phyloP scores from a whole-genome alignment of 1,139 yeast genomes.

The Yamadazyma membranifaciens region DNA sequence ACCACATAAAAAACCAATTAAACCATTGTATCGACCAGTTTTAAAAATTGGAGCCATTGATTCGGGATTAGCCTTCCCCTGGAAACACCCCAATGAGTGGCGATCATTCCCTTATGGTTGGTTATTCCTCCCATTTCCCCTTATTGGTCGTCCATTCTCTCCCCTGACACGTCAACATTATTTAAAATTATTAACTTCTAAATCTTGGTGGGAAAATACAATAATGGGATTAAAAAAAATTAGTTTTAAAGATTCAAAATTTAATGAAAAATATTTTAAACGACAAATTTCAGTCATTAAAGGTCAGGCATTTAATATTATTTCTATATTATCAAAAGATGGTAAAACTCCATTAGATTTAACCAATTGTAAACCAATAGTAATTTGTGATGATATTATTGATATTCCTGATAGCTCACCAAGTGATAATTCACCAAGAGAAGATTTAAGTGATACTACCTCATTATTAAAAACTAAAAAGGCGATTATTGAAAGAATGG shows the following conservation, averaged over 20 bases:
- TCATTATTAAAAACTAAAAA: constrained; percentile 10
- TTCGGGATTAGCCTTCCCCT: constrained; percentile 74
- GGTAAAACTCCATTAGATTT: constrained; percentile 70
- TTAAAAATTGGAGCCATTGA: constrained; percentile 73
- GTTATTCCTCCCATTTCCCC: constrained; percentile 62
- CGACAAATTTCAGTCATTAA: constrained; percentile 70
- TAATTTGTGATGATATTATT: constrained; percentile 63
- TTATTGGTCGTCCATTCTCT: constrained; percentile 71
- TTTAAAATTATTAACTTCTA: constrained; percentile 57
- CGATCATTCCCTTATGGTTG: constrained; percentile 79
- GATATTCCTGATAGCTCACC: constrained; percentile 42
- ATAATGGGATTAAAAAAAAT: constrained; percentile 45
- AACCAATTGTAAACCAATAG: constrained; percentile 55
- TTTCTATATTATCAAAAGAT: constrained; percentile 54
- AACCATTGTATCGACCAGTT: constrained; percentile 26
- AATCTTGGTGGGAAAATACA: constrained; percentile 71
- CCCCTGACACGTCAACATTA: constrained; percentile 55
- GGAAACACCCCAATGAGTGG: constrained; percentile 87
- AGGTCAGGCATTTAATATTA: constrained; percentile 79
- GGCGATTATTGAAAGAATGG: constrained; percentile 53
- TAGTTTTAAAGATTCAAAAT: constrained; percentile 58
- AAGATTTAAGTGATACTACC: constrained; percentile 5
- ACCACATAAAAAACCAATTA: too few species aligned
- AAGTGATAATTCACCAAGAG: background rate
- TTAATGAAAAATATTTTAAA: constrained; percentile 64